Base-by-base conservation (phyloP, 129 eudicot genomes). In the Pulicaria dysenterica region DNA sequence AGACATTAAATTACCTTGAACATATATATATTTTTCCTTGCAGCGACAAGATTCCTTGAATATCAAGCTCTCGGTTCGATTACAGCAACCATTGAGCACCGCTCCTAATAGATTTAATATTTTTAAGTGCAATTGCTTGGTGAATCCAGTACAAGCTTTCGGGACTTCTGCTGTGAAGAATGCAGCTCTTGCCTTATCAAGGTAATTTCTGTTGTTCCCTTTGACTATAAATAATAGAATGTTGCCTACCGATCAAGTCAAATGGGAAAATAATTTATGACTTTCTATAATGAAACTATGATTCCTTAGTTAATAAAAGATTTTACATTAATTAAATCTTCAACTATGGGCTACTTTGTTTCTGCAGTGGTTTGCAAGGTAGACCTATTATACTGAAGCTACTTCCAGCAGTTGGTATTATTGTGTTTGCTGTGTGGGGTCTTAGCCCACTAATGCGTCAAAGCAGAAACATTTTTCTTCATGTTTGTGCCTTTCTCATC, bases 361-460 rank as follows among this genome's bases (percentile, higher is more conserved):
- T 84, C 36, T 83, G 74, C 77, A 77, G 80, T 41, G 77, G 73
- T 59, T 73, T 84, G 56, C 96, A 88, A 83, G 78, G 92, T 49
- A 86, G 77, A 69, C 86, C 93, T 11, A 38, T 81, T 64, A 64
- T 88, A 10, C 76, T 82, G 45, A 94, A 90, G 79, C 86, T 90
- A 80, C 84, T 89, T 68, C 89, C 97, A 44, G 96, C 99, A 36
- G 86, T 86, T 49, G 84, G 88, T 60, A 78, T 90, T 66, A 47
- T 94, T 64, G 75, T 76, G 66, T 94, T 94, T 70, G 86, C 99
- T 66, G 79, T 94, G 69, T 94, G 99, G 99, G 99, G 97, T 65
- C 83, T 90, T 73, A 87, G 83, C 57, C 97, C 96, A 34, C 71
- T 94, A 76, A 79, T 90, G 81, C 88, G 86, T 41, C 87, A 58